Evolutionary conservation across 2,329 filamentous ascomycete species (phyloP).

Genomic region (Claviceps paspali): DNA sequence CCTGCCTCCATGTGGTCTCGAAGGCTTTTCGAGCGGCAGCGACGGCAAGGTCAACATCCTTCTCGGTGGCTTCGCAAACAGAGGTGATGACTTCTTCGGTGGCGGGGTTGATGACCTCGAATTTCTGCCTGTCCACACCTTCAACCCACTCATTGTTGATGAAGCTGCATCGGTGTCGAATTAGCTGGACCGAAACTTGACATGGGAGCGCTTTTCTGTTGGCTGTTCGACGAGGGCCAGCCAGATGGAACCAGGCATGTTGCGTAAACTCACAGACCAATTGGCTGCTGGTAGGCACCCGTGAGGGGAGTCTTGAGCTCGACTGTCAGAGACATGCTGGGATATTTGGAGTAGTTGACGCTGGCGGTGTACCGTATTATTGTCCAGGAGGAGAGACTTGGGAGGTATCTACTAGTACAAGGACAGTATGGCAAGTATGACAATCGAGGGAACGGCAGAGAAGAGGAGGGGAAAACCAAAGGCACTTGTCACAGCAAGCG

Average conservation of each 20-base stretch:
- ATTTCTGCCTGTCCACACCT: conserved; percentile 71
- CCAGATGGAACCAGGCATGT: not conserved
- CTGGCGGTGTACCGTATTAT: not conserved
- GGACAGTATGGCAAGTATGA: too few relatives aligned
- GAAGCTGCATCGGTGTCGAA: conserved; percentile 41
- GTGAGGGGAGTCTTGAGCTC: conserved; percentile 55
- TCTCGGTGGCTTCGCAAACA: conserved; percentile 74
- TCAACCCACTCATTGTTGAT: conserved; percentile 85
- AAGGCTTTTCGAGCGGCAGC: conserved; percentile 75
- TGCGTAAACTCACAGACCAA: conserved; percentile 39
- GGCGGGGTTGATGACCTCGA: conserved; percentile 81
- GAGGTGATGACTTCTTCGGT: conserved; percentile 74
- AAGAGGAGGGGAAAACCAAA: not conserved
- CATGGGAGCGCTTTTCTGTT: too few relatives aligned
- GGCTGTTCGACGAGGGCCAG: too few relatives aligned
- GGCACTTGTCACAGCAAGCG: not conserved
- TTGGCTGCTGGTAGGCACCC: conserved; percentile 43
- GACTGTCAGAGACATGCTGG: conserved; percentile 33
- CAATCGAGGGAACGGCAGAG: not conserved
- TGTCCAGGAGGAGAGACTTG: not conserved
- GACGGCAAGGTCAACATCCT: conserved; percentile 71
- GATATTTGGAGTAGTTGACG: not conserved
- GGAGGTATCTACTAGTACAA: not conserved
- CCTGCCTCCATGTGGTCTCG: conserved; percentile 53
- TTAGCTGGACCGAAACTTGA: too few relatives aligned